phyloP scores from a whole-genome alignment of 345 rosid genomes.

The Eutrema yunnanense region DNA sequence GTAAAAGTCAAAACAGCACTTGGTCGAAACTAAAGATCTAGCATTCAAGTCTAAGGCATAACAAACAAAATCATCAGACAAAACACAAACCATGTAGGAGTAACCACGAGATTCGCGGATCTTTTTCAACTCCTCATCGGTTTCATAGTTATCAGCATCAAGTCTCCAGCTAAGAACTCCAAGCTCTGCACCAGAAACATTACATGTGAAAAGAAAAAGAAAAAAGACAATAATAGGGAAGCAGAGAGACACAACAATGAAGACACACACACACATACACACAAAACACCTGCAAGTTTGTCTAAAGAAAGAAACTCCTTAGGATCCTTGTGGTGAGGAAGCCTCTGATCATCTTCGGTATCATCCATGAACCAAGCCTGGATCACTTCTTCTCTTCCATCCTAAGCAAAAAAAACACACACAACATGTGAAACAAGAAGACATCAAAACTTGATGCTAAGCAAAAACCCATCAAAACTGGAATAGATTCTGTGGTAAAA shows the following conservation, averaged over 20 bases:
- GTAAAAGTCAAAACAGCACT: background rate
- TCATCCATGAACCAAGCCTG: slow-evolving; percentile 97
- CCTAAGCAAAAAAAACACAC: background rate
- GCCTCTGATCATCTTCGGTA: slow-evolving; percentile 77
- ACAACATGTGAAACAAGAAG: background rate
- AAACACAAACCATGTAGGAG: slow-evolving; percentile 67
- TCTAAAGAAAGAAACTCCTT: slow-evolving; percentile 71
- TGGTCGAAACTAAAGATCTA: background rate
- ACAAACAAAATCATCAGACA: background rate
- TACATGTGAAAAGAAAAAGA: background rate
- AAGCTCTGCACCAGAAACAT: slow-evolving; percentile 45
- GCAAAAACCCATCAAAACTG: background rate
- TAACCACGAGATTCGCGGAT: slow-evolving; percentile 84
- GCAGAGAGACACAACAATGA: background rate
- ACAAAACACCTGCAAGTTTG: slow-evolving; percentile 53
- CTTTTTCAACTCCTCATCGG: slow-evolving; percentile 80
- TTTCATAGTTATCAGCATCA: slow-evolving; percentile 89
- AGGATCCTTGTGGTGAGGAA: slow-evolving; percentile 86
- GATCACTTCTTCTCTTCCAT: slow-evolving; percentile 60
- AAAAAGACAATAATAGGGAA: background rate
- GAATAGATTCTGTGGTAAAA: background rate
- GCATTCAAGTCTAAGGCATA: background rate
- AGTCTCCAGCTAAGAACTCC: slow-evolving; percentile 90
- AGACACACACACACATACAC: slow-evolving; percentile 15
- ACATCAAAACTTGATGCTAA: slow-evolving; percentile 11